Conservation (phyloP, 805 yeast genomes). For the Ogataea henricii region DNA sequence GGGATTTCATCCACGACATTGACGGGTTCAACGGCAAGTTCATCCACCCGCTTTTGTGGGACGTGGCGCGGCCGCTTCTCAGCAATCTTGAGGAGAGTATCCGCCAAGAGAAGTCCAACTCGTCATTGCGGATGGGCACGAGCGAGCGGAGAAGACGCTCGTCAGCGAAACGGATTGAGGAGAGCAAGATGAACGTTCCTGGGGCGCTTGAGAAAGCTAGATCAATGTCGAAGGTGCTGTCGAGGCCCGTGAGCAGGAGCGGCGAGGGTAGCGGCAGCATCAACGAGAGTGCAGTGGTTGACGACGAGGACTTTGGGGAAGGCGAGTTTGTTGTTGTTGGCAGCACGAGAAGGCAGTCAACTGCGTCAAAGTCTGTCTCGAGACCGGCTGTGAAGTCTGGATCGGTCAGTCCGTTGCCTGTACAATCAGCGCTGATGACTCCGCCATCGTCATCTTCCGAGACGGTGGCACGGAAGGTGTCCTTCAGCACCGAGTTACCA, state of each 20-base stretch:
- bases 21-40: slow-evolving; percentile 43
- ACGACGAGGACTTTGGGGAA: slow-evolving; percentile 29
- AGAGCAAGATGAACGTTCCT: slow-evolving; percentile 22
- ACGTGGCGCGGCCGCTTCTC: slow-evolving; percentile 29
- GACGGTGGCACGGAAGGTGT: background rate
- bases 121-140: slow-evolving; percentile 1
- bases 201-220: slow-evolving; percentile 24
- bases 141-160: slow-evolving; percentile 26
- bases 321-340: slow-evolving; percentile 38
- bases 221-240: slow-evolving; percentile 9
- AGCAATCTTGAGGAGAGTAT: slow-evolving; percentile 12
- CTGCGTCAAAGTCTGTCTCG: no score
- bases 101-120: background rate
- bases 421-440: slow-evolving; percentile 7
- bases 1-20: slow-evolving; percentile 38
- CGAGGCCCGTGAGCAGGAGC: background rate
- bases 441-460: background rate
- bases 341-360: slow-evolving; percentile 32
- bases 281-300: slow-evolving; percentile 27
- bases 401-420: slow-evolving; percentile 1
- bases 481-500: background rate
- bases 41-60: slow-evolving; percentile 36
- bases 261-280: slow-evolving; percentile 1
- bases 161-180: slow-evolving; percentile 27
- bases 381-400: slow-evolving; percentile 2